Conservation (phyloP, 805 yeast genomes). For the Tetrapisispora fleetii region DNA sequence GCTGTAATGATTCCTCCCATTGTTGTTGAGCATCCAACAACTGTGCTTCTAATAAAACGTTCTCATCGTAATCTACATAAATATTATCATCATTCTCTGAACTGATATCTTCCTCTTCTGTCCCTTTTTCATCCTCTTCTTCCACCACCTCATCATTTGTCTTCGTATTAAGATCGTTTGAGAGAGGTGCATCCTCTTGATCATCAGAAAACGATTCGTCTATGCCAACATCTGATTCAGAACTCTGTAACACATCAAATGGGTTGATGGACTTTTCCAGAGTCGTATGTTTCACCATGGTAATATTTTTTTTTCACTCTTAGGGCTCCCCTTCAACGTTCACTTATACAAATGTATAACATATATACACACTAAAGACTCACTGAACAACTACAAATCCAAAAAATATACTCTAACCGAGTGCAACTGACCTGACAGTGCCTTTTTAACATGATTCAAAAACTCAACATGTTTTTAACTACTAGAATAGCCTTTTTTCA, state of each 20-base stretch:
- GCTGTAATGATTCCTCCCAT: constrained; percentile 62
- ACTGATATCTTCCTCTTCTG: constrained; percentile 1
- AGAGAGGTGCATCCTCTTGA: neutral
- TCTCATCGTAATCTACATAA: constrained; percentile 14
- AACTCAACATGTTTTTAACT: no score
- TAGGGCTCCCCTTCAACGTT: no score
- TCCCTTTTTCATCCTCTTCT: neutral
- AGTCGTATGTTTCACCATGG: neutral
- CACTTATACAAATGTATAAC: no score
- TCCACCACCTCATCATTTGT: neutral
- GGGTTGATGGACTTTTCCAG: neutral
- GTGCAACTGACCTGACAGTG: no score
- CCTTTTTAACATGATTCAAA: no score
- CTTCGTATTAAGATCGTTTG: neutral
- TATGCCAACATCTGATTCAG: neutral
- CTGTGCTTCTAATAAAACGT: constrained; percentile 9
- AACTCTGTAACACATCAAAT: neutral
- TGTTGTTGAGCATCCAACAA: constrained; percentile 49
- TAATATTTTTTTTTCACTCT: neutral
- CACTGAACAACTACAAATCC: no score
- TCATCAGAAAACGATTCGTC: neutral
- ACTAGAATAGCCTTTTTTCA: no score
- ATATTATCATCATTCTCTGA: constrained; percentile 7
- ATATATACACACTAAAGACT: no score
- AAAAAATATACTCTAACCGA: no score